phyloP scores from a whole-genome alignment of 257 asterid genomes.

The Lithospermum erythrorhizon region DNA sequence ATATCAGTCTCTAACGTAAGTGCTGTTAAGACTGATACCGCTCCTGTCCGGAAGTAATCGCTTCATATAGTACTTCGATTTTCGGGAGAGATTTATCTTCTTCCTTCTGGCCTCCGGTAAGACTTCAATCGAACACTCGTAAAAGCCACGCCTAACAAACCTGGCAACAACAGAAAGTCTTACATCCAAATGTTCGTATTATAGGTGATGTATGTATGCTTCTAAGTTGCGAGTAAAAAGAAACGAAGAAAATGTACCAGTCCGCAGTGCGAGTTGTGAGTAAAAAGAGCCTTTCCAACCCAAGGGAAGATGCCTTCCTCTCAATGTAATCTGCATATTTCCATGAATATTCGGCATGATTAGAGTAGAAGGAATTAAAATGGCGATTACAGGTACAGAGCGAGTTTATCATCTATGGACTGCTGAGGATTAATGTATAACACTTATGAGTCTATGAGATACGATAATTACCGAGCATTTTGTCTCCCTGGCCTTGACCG shows the following conservation, averaged over 20 bases:
- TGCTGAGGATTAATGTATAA: constrained; percentile 1
- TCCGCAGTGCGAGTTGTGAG: constrained; percentile 95
- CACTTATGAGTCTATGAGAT: neutral
- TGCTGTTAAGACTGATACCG: constrained; percentile 48
- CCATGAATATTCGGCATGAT: neutral
- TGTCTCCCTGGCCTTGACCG: constrained; percentile 97
- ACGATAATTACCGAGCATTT: constrained; percentile 62
- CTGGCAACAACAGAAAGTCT: constrained; percentile 21
- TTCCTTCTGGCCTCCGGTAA: constrained; percentile 72
- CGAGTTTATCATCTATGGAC: neutral
- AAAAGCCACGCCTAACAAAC: constrained; percentile 95
- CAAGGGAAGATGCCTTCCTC: constrained; percentile 79
- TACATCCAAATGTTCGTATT: neutral
- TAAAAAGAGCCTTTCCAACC: constrained; percentile 65
- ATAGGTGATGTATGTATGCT: neutral
- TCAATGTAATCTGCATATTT: constrained; percentile 70
- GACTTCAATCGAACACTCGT: constrained; percentile 55
- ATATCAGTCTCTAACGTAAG: constrained; percentile 19
- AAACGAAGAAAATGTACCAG: constrained; percentile 44
- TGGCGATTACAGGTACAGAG: neutral
- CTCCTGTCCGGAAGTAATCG: constrained; percentile 60
- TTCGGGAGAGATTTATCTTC: constrained; percentile 62
- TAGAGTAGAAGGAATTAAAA: neutral
- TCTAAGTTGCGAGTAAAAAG: neutral
- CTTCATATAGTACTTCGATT: constrained; percentile 84